phyloP scores from a whole-genome alignment of 169 alveolate genomes.

The Plasmodium relictum region DNA sequence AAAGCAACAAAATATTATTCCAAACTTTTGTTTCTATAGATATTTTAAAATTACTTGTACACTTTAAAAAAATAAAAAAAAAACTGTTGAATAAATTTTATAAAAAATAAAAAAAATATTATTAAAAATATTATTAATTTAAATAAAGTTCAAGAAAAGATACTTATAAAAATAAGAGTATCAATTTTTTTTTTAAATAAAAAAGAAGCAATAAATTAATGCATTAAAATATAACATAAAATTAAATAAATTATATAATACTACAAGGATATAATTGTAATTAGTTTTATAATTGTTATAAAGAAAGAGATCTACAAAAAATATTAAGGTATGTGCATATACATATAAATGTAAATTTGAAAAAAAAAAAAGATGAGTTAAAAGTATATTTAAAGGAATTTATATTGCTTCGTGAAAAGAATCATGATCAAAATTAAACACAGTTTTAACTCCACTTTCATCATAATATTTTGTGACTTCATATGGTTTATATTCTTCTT shows the following conservation, averaged over 20 bases:
- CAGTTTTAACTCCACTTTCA: conserved; percentile 71
- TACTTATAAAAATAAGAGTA: no score
- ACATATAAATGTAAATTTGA: background rate
- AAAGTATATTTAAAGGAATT: conserved; percentile 13
- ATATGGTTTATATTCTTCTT: conserved; percentile 80
- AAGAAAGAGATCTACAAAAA: background rate
- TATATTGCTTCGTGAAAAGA: conserved; percentile 66
- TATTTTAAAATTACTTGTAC: no score
- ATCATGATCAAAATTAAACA: conserved; percentile 78
- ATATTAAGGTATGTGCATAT: background rate
- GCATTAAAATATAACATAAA: no score
- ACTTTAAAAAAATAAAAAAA: no score
- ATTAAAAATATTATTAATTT: no score
- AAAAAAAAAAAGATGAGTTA: conserved; percentile 9
- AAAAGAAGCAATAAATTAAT: no score
- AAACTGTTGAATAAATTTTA: no score
- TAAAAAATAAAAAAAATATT: no score
- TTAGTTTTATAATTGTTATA: conserved; percentile 14
- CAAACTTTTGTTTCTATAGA: no score
- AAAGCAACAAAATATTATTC: no score
- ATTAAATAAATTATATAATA: background rate
- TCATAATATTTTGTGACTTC: conserved; percentile 79
- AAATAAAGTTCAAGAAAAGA: no score
- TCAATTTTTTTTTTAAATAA: no score
- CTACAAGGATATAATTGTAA: background rate